Percentiles rank a stretch among this genome's conserved stretches.
Evolutionary conservation across 352 stramenopile species (phyloP).

Genomic region (Globisporangium mamillatum): DNA sequence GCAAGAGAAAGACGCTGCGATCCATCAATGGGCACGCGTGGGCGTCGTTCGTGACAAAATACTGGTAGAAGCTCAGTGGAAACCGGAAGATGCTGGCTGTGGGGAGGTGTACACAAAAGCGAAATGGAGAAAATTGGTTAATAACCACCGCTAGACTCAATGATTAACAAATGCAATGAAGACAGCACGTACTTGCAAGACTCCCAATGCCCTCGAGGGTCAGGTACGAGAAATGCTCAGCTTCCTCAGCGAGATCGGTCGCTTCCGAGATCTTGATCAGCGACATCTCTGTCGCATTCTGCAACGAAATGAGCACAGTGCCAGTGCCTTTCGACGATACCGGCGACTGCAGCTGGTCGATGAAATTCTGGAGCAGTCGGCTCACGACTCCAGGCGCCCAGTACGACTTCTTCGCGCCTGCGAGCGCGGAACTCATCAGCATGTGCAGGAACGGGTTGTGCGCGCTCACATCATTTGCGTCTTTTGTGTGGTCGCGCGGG

Average conservation of each 20-base stretch:
- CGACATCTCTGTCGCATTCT: slow-evolving; percentile 50
- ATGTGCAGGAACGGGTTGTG: slow-evolving; percentile 72
- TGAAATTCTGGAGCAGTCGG: slow-evolving; percentile 60
- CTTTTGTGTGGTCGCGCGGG: slow-evolving; percentile 49
- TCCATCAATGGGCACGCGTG: slow-evolving; percentile 60
- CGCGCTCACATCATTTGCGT: slow-evolving; percentile 33
- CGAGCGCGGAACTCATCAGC: slow-evolving; percentile 38
- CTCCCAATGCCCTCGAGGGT: slow-evolving; percentile 65
- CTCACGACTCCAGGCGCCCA: slow-evolving; percentile 51
- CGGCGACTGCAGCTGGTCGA: slow-evolving; percentile 46
- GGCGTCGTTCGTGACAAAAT: slow-evolving; percentile 55
- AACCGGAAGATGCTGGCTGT: slow-evolving; percentile 64
- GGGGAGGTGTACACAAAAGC: not conserved
- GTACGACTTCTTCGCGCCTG: slow-evolving; percentile 39
- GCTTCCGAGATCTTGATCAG: slow-evolving; percentile 60
- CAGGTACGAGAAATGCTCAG: slow-evolving; percentile 64
- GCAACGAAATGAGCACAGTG: slow-evolving; percentile 32
- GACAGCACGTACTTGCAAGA: slow-evolving; percentile 47
- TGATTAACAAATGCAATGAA: not conserved
- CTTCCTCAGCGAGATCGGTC: slow-evolving; percentile 39
- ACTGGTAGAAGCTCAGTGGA: slow-evolving; percentile 60
- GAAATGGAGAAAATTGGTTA: not conserved
- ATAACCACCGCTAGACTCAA: not conserved
- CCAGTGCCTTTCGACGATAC: slow-evolving; percentile 27
- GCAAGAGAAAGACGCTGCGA: slow-evolving; percentile 59